phyloP scores from a whole-genome alignment of 164 flowering plant genomes.

The Vitis rotundifolia region DNA sequence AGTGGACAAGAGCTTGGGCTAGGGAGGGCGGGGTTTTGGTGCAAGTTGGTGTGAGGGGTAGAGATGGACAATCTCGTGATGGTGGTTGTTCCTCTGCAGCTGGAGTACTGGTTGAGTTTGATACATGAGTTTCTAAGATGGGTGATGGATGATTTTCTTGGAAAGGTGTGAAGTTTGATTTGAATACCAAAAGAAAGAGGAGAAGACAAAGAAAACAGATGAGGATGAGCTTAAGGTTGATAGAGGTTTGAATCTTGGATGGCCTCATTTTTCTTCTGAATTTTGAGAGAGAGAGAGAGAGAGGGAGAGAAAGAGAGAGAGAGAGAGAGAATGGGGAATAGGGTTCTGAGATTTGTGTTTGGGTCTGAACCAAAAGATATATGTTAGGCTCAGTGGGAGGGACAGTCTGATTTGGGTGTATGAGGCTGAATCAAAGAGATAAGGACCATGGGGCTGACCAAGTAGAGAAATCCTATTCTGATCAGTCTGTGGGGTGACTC shows the following conservation, averaged over 20 bases:
- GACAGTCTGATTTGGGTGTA: too few species aligned
- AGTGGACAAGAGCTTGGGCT: constrained; percentile 59
- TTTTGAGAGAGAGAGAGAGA: not conserved
- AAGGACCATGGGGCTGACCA: too few species aligned
- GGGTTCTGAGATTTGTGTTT: too few species aligned
- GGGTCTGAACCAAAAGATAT: too few species aligned
- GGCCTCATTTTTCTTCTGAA: constrained; percentile 21
- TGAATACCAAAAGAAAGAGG: constrained; percentile 23
- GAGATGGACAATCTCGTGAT: constrained; percentile 9
- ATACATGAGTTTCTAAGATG: constrained; percentile 1
- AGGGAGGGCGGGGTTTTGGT: constrained; percentile 57
- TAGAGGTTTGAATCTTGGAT: constrained; percentile 21
- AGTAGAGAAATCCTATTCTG: too few species aligned
- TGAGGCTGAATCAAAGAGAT: too few species aligned
- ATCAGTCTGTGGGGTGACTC: too few species aligned
- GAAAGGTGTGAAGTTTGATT: constrained; percentile 20
- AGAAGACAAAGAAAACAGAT: constrained; percentile 24
- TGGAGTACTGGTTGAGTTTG: constrained; percentile 9
- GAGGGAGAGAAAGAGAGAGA: too few species aligned
- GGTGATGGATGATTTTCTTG: constrained; percentile 5
- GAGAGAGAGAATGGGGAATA: too few species aligned
- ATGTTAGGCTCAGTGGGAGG: too few species aligned
- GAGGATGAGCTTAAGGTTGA: constrained; percentile 29
- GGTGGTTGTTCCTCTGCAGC: not conserved
- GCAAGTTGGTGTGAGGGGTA: constrained; percentile 26